phyloP scores from a whole-genome alignment of 495 filamentous ascomycete genomes.

The Xylaria castorea region DNA sequence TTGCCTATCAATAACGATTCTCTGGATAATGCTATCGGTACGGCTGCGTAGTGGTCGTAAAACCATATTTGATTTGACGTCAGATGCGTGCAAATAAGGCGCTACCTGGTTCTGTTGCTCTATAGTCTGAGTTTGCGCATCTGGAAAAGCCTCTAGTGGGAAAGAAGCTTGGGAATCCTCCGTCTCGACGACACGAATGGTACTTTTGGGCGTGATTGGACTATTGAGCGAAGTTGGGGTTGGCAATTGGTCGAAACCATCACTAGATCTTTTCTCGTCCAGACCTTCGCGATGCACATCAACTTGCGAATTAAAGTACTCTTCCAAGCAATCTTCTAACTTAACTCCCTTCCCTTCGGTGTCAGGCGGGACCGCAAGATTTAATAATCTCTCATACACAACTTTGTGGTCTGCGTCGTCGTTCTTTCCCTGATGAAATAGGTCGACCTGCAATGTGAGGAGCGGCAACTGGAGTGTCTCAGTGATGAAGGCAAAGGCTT shows the following conservation, averaged over 20 bases:
- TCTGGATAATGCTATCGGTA: conserved; percentile 58
- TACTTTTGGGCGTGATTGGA: conserved; percentile 36
- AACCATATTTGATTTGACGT: conserved; percentile 24
- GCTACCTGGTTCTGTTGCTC: conserved; percentile 42
- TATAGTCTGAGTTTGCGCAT: conserved; percentile 4
- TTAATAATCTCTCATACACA: conserved; percentile 88
- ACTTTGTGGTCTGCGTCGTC: conserved; percentile 90
- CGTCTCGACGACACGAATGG: conserved; percentile 44
- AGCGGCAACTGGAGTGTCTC: conserved; percentile 86
- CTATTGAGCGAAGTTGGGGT: conserved; percentile 18
- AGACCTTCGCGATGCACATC: conserved; percentile 79
- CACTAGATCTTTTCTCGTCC: conserved; percentile 60
- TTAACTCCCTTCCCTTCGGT: conserved; percentile 70
- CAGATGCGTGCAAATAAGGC: conserved; percentile 36
- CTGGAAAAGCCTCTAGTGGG: neutral
- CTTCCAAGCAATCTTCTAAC: conserved; percentile 88
- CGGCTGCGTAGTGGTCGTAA: conserved; percentile 44
- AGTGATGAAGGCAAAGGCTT: conserved; percentile 94
- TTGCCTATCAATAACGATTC: conserved; percentile 50
- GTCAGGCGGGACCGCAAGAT: conserved; percentile 78
- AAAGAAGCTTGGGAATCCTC: conserved; percentile 38
- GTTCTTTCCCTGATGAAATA: conserved; percentile 89
- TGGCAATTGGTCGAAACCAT: conserved; percentile 22
- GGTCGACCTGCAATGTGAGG: conserved; percentile 90
- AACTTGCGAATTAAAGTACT: conserved; percentile 93